Evolutionary conservation across 768 basidiomycete genomes (phyloP), one percentile per base, ranked within the genome.

Genomic region (Clathrus columnatus): DNA sequence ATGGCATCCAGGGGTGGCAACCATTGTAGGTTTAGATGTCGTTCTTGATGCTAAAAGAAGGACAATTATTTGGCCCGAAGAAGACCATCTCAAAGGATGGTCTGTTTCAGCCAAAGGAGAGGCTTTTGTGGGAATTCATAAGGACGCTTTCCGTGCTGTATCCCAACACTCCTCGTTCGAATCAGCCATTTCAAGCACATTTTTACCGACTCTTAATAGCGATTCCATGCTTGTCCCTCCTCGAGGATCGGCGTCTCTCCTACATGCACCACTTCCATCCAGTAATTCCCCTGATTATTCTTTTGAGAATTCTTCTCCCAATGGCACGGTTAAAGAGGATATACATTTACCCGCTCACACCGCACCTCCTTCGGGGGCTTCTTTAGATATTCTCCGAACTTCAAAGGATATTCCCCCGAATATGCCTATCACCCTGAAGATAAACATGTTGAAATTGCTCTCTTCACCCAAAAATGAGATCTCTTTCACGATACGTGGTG

Each of bases 1-100:
- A 44, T 91, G 86, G 85, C 89, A 82, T 63, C 83, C 87, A 41
- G 89, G 87, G 1, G 87, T 89, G 4, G 89, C 89, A 2, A 90
- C 85, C 2, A 71, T 88, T 61, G 73, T 91, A 18, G 89, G 87
- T 8, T 71, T 91, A 75, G 88, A 91, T 61, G 76, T 88, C 28
- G 77, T 78, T 10, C 72, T 91, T 11, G 81, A 84, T 58, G 75
- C 79, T 7, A 83, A 82, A 61, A 80, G 81, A 24, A 84, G 82
- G 21, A 83, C 87, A 56, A 75, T 87, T 20, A 67, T 73, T 16
- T 91, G 88, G 88, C 75, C 78, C 5, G 69, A 75, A 8, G 81
- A 75, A 5, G 65, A 67, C 4, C 36, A 36, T 54, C 67, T 78
- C 52, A 57, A 62, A 4, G 72, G 73, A 59, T 91, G 88, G 88